Conservation (phyloP, 495 filamentous ascomycete species). For the Penicillium cataractarum region DNA sequence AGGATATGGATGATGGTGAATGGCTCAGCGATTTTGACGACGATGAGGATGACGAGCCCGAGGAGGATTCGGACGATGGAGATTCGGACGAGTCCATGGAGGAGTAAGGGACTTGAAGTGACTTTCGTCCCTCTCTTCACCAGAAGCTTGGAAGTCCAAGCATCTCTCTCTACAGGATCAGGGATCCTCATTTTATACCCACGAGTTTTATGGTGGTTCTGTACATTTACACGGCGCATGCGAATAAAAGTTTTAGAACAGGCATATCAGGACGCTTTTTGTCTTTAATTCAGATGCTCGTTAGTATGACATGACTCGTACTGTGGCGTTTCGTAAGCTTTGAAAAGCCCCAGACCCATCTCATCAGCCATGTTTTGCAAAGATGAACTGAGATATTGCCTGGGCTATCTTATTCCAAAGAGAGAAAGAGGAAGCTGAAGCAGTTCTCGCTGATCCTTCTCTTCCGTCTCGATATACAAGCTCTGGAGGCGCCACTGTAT, state of each 20-base stretch:
- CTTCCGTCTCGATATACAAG: neutral
- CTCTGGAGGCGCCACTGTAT: neutral
- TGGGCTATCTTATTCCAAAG: neutral
- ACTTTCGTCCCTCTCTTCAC: too few relatives aligned
- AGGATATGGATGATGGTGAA: conserved; percentile 59
- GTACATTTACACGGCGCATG: conserved; percentile 29
- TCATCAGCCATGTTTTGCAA: neutral
- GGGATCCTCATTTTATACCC: conserved; percentile 26
- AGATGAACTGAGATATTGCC: neutral
- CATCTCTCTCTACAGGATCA: neutral
- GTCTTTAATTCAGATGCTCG: conserved; percentile 19
- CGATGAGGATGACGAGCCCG: conserved; percentile 55
- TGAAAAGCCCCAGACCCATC: neutral
- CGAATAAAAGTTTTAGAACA: conserved; percentile 21
- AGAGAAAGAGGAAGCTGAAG: neutral
- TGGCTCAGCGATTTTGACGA: conserved; percentile 66
- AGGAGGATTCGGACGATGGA: conserved; percentile 40
- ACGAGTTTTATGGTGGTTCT: conserved; percentile 22
- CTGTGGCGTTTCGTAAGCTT: neutral
- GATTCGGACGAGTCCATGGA: conserved; percentile 46
- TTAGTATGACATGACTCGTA: conserved; percentile 18
- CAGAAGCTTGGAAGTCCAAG: neutral
- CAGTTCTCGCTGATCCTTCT: neutral
- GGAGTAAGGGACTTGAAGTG: conserved; percentile 28
- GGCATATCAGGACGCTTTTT: conserved; percentile 19